phyloP scores from a whole-genome alignment of 495 filamentous ascomycete species.

The Trichoderma virens region DNA sequence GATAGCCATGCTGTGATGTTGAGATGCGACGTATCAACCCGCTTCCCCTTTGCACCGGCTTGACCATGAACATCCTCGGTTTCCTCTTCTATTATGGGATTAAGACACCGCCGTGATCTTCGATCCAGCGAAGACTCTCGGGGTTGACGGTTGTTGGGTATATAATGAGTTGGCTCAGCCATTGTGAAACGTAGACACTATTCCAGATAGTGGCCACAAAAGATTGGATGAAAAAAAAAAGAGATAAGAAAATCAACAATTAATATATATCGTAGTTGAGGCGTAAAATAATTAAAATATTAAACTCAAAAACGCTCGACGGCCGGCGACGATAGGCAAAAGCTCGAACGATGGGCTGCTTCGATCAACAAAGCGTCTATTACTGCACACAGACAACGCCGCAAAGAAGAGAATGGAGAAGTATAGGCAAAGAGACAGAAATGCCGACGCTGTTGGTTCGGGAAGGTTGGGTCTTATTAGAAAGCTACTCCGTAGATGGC shows the following conservation, averaged over 20 bases:
- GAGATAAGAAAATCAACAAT: not conserved
- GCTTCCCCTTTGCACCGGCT: constrained; percentile 16
- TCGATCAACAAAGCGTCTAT: constrained; percentile 45
- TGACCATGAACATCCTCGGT: constrained; percentile 21
- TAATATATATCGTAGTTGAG: constrained; percentile 16
- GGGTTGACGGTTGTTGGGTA: constrained; percentile 52
- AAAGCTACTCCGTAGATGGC: not conserved
- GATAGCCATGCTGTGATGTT: constrained; percentile 48
- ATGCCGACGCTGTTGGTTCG: constrained; percentile 18
- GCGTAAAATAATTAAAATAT: constrained; percentile 17
- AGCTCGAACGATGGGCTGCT: constrained; percentile 35
- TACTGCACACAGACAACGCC: constrained; percentile 9
- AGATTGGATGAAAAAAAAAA: not conserved
- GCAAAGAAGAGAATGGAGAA: constrained; percentile 19
- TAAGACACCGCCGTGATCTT: constrained; percentile 60
- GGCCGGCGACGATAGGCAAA: constrained; percentile 33
- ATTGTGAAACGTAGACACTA: constrained; percentile 38
- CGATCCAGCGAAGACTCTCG: constrained; percentile 60
- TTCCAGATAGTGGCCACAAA: constrained; percentile 13
- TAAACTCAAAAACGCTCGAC: constrained; percentile 18
- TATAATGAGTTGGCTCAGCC: constrained; percentile 48
- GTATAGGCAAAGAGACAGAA: constrained; percentile 19
- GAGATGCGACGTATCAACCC: constrained; percentile 37
- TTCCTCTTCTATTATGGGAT: constrained; percentile 79
- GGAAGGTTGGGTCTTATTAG: constrained; percentile 26